Evolutionary conservation across 2,329 filamentous ascomycete species (phyloP), one percentile per base, ranked within the genome.

Genomic region (Scytalidium lignicola): DNA sequence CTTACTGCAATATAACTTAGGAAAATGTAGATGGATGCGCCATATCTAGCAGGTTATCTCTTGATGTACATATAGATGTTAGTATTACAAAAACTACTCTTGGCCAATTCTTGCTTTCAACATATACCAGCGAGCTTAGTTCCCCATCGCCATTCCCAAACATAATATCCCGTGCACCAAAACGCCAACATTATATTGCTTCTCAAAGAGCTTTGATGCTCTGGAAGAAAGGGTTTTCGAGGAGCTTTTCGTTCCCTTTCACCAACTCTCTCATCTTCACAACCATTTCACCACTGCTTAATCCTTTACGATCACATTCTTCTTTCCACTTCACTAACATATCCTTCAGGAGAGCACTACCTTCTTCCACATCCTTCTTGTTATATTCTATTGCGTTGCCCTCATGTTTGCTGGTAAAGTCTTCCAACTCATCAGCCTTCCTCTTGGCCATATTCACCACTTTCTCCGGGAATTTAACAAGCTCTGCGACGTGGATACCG

Each of bases 361-460:
- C 93, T 65, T 92, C 82, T 60, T 96, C 90, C 1, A 97, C 87
- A 58, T 99, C 90, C 55, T 90, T 80, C 61, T 90, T 90, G 55
- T 79, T 86, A 64, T 89, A 90, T 57, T 80, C 71, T 41, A 78
- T 67, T 7, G 75, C 73, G 6, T 75, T 60, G 41, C 77, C 75
- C 53, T 88, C 84, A 59, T 88, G 83, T 70, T 90, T 91, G 45
- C 80, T 80, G 0, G 88, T 87, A 61, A 99, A 99, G 66, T 99
- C 93, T 67, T 99, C 93, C 29, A 99, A 77, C 74, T 99, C 95
- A 67, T 97, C 93, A 0, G 93, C 93, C 73, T 99, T 99, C 59
- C 93, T 82, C 72, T 95, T 95, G n/a, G 93, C 93, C 95, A 99
- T 99, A 55, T 90, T 90, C 52, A 99, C 88, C 15, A 99, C 95